Conservation (phyloP, 2,329 filamentous ascomycete genomes). For the Trichoderma lentiforme region DNA sequence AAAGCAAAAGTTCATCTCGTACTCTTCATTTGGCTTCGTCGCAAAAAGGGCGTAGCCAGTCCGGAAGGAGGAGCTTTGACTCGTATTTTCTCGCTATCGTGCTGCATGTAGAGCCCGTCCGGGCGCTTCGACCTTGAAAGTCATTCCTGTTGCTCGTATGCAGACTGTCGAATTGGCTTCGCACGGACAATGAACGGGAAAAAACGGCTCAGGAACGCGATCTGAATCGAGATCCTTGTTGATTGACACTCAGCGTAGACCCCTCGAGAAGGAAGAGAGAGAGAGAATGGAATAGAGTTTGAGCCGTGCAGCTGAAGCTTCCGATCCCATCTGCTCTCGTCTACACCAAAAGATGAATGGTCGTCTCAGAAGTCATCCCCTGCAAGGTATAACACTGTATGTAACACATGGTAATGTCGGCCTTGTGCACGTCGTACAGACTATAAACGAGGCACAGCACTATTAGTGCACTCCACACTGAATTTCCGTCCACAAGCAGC, state of each 20-base stretch:
- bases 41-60: neutral
- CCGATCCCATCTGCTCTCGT: neutral
- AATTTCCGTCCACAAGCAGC: conserved; percentile 3
- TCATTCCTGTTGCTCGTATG: neutral
- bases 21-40: neutral
- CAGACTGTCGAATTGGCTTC: neutral
- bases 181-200: neutral
- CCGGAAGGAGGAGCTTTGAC: neutral
- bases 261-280: neutral
- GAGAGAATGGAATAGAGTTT: neutral
- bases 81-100: neutral
- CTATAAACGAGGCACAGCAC: conserved; percentile 3
- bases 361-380: neutral
- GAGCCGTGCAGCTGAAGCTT: neutral
- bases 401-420: neutral
- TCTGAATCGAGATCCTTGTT: neutral
- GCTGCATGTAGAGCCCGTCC: neutral
- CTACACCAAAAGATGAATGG: neutral
- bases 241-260: neutral
- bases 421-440: neutral
- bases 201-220: neutral
- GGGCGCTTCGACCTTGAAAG: neutral
- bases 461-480: neutral
- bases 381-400: neutral
- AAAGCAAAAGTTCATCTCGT: neutral